Base-by-base conservation (phyloP, 1,284 basidiomycete species). In the Cerrena zonata region DNA sequence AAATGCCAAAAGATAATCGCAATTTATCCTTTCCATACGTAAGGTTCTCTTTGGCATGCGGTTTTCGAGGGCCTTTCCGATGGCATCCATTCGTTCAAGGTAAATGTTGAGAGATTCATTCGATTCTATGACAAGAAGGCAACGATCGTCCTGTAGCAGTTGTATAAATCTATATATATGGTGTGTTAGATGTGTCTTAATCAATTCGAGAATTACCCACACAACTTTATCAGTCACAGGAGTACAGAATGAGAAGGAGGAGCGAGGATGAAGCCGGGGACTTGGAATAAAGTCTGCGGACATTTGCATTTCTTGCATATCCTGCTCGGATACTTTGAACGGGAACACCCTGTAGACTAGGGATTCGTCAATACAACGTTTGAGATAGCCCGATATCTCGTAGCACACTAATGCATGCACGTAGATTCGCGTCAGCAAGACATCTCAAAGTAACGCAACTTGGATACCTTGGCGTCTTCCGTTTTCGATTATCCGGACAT, bases 21-120 rank as follows among this genome's bases (percentile, higher is more conserved):
- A 58, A 0, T 77, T 79, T 1, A 78, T 68, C 54, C 73, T 77
- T 50, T 73, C 71, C 5, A 66, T 68, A 43, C 72, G 63, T 5
- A 81, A 58, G 13, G 37, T 25, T 50, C 73, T 75, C 38, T 64
- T 65, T 0, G 51, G 46, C 1, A 55, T 40, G 0, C 53, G 47
- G 3, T 53, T 58, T 0, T 40, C 23, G n/a, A 75, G 57, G 0
- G 71, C 69, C 2, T 57, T 48, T 0, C 65, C 64, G 4, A 81
- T 62, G 3, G 24, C 53, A 1, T 45, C 34, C 0, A 70, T 53
- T 0, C 36, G 41, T 0, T 78, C 79, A 2, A 76, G 57, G 45
- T 69, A 78, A 3, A 81, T 58, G 11, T 47, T 55, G 22, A 74
- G 43, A 4, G 67, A 63, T 2, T 67, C 66, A 1, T 50, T 25